A percentile compares a stretch with the other conserved stretches of the same genome.
Evolutionary conservation across 306 rosid genomes (phyloP).

Genomic region (Leucaena leucocephala): DNA sequence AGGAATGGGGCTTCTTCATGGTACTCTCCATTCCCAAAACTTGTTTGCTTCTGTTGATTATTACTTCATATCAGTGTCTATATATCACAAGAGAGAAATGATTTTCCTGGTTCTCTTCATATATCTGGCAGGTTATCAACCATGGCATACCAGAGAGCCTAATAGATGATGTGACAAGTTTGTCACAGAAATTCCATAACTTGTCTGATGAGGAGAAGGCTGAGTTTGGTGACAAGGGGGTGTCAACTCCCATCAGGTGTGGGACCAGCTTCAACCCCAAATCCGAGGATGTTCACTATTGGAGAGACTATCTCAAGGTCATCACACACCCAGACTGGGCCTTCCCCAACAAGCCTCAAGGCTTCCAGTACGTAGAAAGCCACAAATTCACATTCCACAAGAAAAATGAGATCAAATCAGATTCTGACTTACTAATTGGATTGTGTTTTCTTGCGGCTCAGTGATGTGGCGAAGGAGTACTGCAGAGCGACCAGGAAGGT

Average conservation of each 20-base stretch:
- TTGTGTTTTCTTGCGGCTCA: conserved; percentile 16
- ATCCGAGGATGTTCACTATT: conserved; percentile 41
- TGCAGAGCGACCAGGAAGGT: conserved; percentile 44
- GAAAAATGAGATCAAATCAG: neutral
- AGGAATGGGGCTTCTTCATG: conserved; percentile 54
- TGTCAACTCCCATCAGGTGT: conserved; percentile 43
- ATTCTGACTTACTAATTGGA: neutral
- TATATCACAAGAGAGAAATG: neutral
- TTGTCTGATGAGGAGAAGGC: conserved; percentile 44
- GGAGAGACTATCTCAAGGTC: conserved; percentile 70
- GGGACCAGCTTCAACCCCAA: conserved; percentile 56
- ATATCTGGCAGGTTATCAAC: conserved; percentile 15
- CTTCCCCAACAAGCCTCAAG: conserved; percentile 56
- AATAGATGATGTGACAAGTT: neutral
- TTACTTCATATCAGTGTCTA: too few species aligned
- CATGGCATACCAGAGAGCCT: conserved; percentile 8
- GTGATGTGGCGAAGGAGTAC: conserved; percentile 48
- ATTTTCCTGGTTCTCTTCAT: neutral
- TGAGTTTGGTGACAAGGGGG: conserved; percentile 44
- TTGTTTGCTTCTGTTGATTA: too few species aligned
- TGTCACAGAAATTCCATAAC: conserved; percentile 6
- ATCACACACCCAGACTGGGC: conserved; percentile 58
- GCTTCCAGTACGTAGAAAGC: conserved; percentile 49
- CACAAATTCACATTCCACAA: neutral
- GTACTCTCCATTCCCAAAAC: neutral